Evolutionary conservation across 129 eudicot genomes (phyloP), one percentile per base, ranked within the genome.

Genomic region (Arctium minus): DNA sequence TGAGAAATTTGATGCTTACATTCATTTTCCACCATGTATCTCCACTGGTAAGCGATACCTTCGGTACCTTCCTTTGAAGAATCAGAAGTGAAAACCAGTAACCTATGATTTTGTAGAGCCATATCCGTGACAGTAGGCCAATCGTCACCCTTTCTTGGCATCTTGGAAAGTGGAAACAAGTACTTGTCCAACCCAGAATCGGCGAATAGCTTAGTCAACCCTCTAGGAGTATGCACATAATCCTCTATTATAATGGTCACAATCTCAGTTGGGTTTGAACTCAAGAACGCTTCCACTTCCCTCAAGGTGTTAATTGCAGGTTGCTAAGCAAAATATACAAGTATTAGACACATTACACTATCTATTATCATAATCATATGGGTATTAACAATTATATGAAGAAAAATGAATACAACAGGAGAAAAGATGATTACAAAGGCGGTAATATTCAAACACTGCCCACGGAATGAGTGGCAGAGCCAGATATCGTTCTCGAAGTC

Each of bases 21-120:
- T 32, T 90, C 99, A 76, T 96, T 96, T 87, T 96, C 99, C 79
- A 92, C 96, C 92, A 96, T 90, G 90, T 96, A 92, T 85, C 89
- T 96, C 99, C 99, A 96, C 70, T 96, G 97, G 35, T 93, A 96
- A 76, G 99, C 99, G 22, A 96, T 86, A 78, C 98, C 98, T 88
- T 96, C 99, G 31, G 77, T 46, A 6, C 89, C 93, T 88, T 96
- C 99, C 82, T 96, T 96, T 71, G 98, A 91, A 75, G 99, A 85
- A 86, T 96, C 98, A 27, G 99, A 96, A 76, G 99, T 93, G 84
- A 96, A 96, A 84, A 96, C 99, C 76, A 96, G 74, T 71, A 96
- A 86, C 73, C 98, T 83, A 67, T 92, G 84, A 80, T 96, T 96
- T 13, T 90, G 89, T 83, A 86, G 91, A 22, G 92, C 89, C 99